Evolutionary conservation across 805 yeast genomes (phyloP).

Genomic region (Candida michaelii): DNA sequence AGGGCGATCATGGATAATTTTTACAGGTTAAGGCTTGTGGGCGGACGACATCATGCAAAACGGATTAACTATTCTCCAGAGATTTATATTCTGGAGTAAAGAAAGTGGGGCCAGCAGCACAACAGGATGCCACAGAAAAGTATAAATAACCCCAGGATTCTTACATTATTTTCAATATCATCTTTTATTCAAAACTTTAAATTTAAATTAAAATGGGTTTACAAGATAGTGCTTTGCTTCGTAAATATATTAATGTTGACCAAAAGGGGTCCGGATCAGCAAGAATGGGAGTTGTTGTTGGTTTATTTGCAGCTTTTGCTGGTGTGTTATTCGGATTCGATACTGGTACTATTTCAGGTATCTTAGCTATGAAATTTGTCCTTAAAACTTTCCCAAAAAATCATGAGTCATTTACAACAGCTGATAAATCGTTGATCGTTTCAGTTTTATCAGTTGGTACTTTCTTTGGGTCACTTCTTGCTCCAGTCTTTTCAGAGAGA

Average conservation of each 20-base stretch:
- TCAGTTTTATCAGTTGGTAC: conserved; percentile 81
- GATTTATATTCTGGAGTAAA: background rate
- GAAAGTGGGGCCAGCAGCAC: background rate
- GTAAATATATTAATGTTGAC: conserved; percentile 40
- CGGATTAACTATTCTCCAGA: conserved; percentile 4
- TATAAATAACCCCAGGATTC: conserved; percentile 1
- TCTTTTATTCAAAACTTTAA: background rate
- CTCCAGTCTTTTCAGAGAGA: conserved; percentile 61
- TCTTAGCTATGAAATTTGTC: conserved; percentile 74
- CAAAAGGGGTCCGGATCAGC: conserved; percentile 47
- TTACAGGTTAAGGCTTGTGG: conserved; percentile 1
- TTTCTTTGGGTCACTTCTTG: conserved; percentile 72
- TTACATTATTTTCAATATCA: background rate
- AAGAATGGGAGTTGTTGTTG: conserved; percentile 55
- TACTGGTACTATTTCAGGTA: conserved; percentile 79
- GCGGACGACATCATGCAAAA: background rate
- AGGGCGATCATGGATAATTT: background rate
- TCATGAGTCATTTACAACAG: conserved; percentile 51
- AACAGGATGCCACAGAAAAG: background rate
- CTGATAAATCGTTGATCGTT: conserved; percentile 68
- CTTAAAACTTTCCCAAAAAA: conserved; percentile 51
- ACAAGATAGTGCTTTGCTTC: conserved; percentile 6
- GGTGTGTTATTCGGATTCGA: conserved; percentile 88
- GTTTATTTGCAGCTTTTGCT: conserved; percentile 82
- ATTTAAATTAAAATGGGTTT: conserved; percentile 9